A percentile compares a stretch with the other conserved stretches of the same genome.
Conservation (phyloP, 257 asterid genomes). For the Solanum bulbocastanum region DNA sequence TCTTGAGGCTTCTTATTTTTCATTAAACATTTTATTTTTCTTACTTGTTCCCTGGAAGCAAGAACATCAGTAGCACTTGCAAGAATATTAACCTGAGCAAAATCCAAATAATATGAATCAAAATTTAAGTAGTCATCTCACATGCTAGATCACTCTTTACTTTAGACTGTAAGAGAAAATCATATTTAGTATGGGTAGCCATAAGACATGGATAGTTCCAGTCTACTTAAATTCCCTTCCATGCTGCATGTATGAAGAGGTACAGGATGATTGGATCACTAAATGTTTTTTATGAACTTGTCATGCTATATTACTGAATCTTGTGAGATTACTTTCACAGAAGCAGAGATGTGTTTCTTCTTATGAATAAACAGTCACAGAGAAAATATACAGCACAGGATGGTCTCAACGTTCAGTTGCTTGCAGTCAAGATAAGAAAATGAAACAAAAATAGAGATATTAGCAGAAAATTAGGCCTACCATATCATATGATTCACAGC, state of each 20-base stretch:
- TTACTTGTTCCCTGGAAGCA: constrained; percentile 59
- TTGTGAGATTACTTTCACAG: background rate
- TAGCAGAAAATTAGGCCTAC: constrained; percentile 25
- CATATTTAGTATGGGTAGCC: background rate
- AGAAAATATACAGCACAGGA: background rate
- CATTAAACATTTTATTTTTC: constrained; percentile 45
- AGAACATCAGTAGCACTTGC: constrained; percentile 77
- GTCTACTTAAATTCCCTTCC: background rate
- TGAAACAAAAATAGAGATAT: background rate
- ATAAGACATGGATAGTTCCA: background rate
- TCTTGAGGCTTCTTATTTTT: constrained; percentile 36
- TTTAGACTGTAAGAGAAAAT: background rate
- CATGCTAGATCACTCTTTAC: background rate
- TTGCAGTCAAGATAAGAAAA: background rate
- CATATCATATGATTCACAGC: constrained; percentile 76
- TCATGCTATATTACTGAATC: background rate
- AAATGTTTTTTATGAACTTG: background rate
- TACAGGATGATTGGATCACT: background rate
- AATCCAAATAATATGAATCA: constrained; percentile 17
- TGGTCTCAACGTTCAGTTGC: background rate
- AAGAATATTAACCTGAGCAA: constrained; percentile 81
- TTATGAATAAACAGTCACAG: background rate
- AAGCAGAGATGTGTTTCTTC: background rate
- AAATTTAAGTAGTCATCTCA: background rate
- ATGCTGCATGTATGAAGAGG: background rate